Percentiles rank a stretch among this genome's conserved stretches.
Conservation (phyloP, 305 asterid species). For the Fraxinus baroniana region DNA sequence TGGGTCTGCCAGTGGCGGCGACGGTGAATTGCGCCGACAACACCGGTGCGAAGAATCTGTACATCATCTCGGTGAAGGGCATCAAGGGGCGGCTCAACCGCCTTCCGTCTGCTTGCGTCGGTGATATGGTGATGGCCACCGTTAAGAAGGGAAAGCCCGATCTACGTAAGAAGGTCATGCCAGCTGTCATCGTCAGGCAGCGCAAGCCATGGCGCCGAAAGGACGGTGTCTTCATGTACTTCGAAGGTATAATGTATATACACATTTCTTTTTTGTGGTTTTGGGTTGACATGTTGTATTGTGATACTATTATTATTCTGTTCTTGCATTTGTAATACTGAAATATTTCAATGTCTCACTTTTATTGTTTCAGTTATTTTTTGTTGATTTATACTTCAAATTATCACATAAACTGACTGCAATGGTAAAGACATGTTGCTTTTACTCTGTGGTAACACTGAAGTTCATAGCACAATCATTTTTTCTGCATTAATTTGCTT, state of each 20-base stretch:
- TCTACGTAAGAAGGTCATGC: constrained; percentile 67
- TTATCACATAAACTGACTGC: neutral
- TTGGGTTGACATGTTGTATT: neutral
- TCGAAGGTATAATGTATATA: constrained; percentile 50
- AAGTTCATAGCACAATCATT: neutral
- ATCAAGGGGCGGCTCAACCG: constrained; percentile 69
- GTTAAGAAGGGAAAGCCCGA: constrained; percentile 68
- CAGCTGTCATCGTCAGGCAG: constrained; percentile 64
- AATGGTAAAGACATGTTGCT: neutral
- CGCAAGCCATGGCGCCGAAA: constrained; percentile 84
- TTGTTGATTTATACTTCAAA: neutral
- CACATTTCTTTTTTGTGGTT: neutral
- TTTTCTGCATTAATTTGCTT: neutral
- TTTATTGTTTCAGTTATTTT: neutral
- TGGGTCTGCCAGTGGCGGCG: constrained; percentile 76
- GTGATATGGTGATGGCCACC: constrained; percentile 73
- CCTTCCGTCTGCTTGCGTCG: constrained; percentile 63
- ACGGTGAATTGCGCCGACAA: constrained; percentile 71
- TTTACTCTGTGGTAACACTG: neutral
- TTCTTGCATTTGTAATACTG: neutral
- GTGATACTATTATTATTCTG: neutral
- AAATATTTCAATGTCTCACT: neutral
- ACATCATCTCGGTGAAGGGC: constrained; percentile 69
- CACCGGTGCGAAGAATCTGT: constrained; percentile 66
- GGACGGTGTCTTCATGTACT: constrained; percentile 73